Base-by-base conservation (phyloP, 192 early-diverging fungal genomes). In the Coemansia sp. region DNA sequence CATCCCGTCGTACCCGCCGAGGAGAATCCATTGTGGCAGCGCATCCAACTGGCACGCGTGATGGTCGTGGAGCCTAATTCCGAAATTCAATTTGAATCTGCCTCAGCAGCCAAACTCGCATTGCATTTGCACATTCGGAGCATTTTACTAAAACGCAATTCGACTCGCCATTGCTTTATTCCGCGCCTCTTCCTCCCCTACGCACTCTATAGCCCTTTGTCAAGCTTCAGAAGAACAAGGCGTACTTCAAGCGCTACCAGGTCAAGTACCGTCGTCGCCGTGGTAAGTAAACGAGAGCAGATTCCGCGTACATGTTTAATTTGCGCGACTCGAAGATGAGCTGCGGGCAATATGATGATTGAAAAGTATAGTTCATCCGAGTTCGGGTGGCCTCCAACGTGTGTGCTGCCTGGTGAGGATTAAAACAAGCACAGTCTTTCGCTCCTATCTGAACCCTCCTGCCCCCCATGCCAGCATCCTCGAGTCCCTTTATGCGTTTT, bases 191-290 rank as follows among this genome's bases (percentile, higher is more conserved):
- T 9, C 17, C 8, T 41, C 2, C 42, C 27, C n/a, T 29, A 53
- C 25, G 2, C 11, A 41, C n/a, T 0, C 17, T 65, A 52, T 72
- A 72, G 85, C 81, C 85, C 35, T 88, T 89, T 72, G 80, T 88
- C 60, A 88, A 89, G 86, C 76, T 83, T 52, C 86, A 89, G 73
- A 96, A 96, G 89, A 93, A 92, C 86, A 93, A 94, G 87, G 93
- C 96, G 70, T 99, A 96, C 90, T 99, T 90, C 88, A 95, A 95
- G 89, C 91, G 94, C 67, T 97, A 83, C 90, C 94, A 99, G 86
- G 91, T 93, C 86, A 99, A 97, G 90, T 99, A 95, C 90, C 85
- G 96, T 59, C 88, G 96, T 84, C 82, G 96, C 68, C 82, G 96
- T 79, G 95, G 95, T 97, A 82, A 70, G 82, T 82, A 43, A 31